Evolutionary conservation across 306 rosid species (phyloP).

Genomic region (Aeschynomene evenia): DNA sequence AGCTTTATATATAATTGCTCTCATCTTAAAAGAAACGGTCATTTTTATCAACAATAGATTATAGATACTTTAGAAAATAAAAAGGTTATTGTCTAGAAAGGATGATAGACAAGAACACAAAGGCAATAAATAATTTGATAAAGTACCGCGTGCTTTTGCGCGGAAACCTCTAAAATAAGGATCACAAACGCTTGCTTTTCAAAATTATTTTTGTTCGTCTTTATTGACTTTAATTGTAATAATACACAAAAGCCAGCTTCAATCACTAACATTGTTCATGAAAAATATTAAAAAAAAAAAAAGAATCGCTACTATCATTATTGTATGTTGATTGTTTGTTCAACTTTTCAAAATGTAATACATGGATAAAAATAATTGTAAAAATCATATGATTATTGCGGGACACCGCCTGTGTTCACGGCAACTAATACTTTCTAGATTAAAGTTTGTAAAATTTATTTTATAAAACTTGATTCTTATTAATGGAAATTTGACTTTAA

Average conservation of each 20-base stretch:
- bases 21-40: too few relatives aligned
- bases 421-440: neutral
- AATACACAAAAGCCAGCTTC: neutral
- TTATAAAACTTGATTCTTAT: too few relatives aligned
- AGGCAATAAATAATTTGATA: neutral
- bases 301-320: neutral
- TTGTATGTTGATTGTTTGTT: neutral
- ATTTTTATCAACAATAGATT: too few relatives aligned
- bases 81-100: neutral
- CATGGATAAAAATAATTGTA: neutral
- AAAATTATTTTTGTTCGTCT: neutral
- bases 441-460: too few relatives aligned
- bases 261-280: too few relatives aligned
- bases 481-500: too few relatives aligned
- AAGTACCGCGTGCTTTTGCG: conserved; percentile 26
- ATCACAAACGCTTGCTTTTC: neutral
- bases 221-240: neutral
- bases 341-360: neutral
- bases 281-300: too few relatives aligned
- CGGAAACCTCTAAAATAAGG: neutral
- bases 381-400: neutral
- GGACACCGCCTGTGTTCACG: neutral
- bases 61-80: too few relatives aligned
- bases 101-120: neutral
- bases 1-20: too few relatives aligned